Conservation (phyloP, 805 yeast species). For the Yamadazyma endophytica region DNA sequence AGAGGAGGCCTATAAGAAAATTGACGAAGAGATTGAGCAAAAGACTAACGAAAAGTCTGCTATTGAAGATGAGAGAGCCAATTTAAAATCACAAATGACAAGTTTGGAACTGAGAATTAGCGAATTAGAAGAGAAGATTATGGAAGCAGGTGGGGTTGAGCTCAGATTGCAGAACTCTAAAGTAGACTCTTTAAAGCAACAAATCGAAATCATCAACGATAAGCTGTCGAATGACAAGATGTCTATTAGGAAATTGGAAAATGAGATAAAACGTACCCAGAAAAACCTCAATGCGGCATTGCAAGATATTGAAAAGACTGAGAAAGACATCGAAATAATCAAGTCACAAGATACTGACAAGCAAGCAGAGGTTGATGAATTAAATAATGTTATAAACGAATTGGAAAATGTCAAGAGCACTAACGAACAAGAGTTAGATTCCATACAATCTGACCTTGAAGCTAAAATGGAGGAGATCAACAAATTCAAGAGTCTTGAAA, state of each 20-base stretch:
- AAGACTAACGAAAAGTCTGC: constrained; percentile 20
- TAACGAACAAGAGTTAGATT: constrained; percentile 36
- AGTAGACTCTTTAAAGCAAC: constrained; percentile 70
- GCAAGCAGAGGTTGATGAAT: constrained; percentile 27
- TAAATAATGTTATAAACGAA: constrained; percentile 24
- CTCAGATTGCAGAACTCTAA: constrained; percentile 74
- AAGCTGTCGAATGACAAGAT: constrained; percentile 56
- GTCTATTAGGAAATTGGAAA: constrained; percentile 56
- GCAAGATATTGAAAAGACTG: constrained; percentile 36
- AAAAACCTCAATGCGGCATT: constrained; percentile 45
- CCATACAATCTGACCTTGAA: constrained; percentile 20
- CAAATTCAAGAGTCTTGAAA: constrained; percentile 57
- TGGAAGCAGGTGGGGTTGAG: constrained; percentile 89
- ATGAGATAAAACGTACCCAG: constrained; percentile 54
- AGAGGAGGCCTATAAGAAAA: constrained; percentile 19
- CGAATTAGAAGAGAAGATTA: constrained; percentile 66
- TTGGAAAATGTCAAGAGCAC: constrained; percentile 38
- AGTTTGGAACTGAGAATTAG: constrained; percentile 55
- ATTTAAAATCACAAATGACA: constrained; percentile 50
- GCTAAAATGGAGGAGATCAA: constrained; percentile 46
- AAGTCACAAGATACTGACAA: constrained; percentile 16
- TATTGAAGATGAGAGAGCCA: constrained; percentile 14
- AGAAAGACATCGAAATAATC: constrained; percentile 19
- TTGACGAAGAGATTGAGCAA: constrained; percentile 34
- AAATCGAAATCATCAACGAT: constrained; percentile 55